phyloP scores from a whole-genome alignment of 1,284 basidiomycete genomes.

The Schizopora paradoxa region DNA sequence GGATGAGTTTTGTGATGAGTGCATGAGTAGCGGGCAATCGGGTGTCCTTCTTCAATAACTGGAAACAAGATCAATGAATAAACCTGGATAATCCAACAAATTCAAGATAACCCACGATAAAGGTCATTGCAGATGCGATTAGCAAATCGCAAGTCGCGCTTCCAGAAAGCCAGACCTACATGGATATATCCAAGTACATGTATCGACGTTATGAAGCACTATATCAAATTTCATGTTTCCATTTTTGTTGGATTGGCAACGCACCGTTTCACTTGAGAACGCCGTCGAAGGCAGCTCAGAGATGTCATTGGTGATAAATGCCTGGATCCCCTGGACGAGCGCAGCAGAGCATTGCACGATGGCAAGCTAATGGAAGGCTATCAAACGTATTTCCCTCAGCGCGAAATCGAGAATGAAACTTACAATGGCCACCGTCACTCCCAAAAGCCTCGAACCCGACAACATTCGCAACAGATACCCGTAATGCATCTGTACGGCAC shows the following conservation, averaged over 20 bases:
- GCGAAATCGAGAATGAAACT: neutral
- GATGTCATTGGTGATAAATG: neutral
- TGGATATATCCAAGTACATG: neutral
- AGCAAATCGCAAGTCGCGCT: constrained; percentile 4
- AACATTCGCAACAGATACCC: neutral
- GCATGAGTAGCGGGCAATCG: constrained; percentile 2
- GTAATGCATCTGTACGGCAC: constrained; percentile 1
- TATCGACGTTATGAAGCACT: neutral
- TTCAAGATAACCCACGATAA: neutral
- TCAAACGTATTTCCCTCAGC: neutral
- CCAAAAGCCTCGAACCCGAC: neutral
- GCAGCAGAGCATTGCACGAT: neutral
- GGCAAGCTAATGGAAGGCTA: neutral
- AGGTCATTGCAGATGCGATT: constrained; percentile 1
- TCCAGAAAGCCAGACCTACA: constrained; percentile 2
- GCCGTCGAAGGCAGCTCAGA: neutral
- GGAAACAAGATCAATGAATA: neutral
- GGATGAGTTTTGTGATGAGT: neutral
- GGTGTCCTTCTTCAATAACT: constrained; percentile 1
- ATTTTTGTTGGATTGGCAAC: too few species aligned
- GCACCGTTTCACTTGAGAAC: neutral
- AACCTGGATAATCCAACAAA: neutral
- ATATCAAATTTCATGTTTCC: too few species aligned
- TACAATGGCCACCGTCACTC: neutral
- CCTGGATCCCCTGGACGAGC: neutral